Evolutionary conservation across 441 rosid species (phyloP).

Genomic region (Hura crepitans): DNA sequence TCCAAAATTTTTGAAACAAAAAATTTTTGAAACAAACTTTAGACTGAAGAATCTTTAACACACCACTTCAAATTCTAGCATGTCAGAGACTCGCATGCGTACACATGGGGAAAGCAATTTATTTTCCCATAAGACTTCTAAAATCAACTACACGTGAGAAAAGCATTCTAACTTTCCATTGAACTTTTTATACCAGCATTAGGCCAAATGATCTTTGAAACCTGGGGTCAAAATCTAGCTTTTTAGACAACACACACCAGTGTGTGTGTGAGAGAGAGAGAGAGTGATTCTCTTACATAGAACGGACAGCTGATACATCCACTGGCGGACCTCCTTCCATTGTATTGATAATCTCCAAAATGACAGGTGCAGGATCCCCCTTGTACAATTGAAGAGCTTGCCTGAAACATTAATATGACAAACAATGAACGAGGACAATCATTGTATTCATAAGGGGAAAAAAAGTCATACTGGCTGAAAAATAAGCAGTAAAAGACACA

Average conservation of each 20-base stretch:
- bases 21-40: no score
- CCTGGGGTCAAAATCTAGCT: conserved; percentile 15
- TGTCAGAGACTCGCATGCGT: no score
- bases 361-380: conserved; percentile 67
- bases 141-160: no score
- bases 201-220: neutral
- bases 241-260: neutral
- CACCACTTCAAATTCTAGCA: no score
- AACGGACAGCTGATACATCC: conserved; percentile 87
- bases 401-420: conserved; percentile 46
- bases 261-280: neutral
- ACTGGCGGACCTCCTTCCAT: conserved; percentile 98
- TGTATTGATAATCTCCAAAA: conserved; percentile 84
- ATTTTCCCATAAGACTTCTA: no score
- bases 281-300: conserved; percentile 60
- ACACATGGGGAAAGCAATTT: no score
- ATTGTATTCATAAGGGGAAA: neutral
- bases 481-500: neutral
- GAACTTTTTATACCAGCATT: neutral
- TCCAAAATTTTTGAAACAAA: no score
- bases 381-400: conserved; percentile 87
- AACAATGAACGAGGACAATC: conserved; percentile 21
- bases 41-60: no score
- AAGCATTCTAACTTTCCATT: no score
- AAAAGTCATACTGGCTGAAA: neutral